phyloP scores from a whole-genome alignment of 345 rosid genomes.

The Eucalyptus virginea region DNA sequence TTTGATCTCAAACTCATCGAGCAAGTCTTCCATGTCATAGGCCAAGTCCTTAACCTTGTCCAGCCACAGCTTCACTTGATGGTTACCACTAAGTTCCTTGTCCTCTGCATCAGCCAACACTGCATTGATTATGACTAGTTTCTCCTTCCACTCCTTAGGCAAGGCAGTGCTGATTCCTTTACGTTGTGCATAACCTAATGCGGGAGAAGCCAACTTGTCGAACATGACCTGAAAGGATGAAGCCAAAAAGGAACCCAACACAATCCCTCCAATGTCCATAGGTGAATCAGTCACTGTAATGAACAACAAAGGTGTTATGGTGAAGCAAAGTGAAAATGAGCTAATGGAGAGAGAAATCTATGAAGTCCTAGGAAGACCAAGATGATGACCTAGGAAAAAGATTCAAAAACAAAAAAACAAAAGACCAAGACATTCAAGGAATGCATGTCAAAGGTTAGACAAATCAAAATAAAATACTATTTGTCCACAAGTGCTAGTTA shows the following conservation, averaged over 20 bases:
- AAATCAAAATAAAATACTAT: too few species aligned
- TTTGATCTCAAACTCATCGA: neutral
- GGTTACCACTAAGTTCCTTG: neutral
- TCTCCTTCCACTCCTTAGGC: neutral
- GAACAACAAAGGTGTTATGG: neutral
- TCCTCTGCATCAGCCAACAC: neutral
- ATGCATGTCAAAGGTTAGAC: too few species aligned
- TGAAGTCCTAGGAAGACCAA: neutral
- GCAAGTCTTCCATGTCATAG: neutral
- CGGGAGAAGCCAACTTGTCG: neutral
- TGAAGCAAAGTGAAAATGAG: neutral
- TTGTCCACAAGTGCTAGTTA: too few species aligned
- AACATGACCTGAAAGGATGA: neutral
- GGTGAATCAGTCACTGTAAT: neutral
- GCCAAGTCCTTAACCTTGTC: neutral
- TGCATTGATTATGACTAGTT: neutral
- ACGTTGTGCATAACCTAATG: too few species aligned
- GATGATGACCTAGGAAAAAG: neutral
- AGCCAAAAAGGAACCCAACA: neutral
- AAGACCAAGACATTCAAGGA: neutral
- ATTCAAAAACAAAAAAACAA: too few species aligned
- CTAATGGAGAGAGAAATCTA: neutral
- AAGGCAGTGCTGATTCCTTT: neutral
- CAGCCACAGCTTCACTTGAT: neutral
- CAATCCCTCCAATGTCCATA: neutral